Conservation (phyloP, 2,329 filamentous ascomycete species). For the Phyllosticta paracitricarpa region DNA sequence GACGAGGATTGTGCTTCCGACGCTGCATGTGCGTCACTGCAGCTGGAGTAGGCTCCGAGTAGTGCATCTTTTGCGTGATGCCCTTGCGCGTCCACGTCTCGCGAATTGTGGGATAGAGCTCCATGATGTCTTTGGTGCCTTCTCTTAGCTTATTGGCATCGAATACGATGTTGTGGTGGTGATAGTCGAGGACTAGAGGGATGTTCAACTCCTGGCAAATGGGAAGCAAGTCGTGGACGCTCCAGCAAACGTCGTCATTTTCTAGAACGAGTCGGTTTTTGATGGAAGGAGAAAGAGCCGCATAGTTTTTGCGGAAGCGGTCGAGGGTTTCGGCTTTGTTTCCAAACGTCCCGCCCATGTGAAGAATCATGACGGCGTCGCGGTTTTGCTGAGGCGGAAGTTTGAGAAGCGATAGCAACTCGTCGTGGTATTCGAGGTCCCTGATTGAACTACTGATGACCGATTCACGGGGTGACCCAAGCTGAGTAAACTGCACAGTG, state of each 20-base stretch:
- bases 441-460: conserved; percentile 70
- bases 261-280: conserved; percentile 80
- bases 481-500: conserved; percentile 62
- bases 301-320: conserved; percentile 69
- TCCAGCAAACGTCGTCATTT: conserved; percentile 89
- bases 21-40: conserved; percentile 70
- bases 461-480: conserved; percentile 69
- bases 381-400: conserved; percentile 68
- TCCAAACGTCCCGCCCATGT: conserved; percentile 85
- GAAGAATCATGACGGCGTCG: conserved; percentile 88
- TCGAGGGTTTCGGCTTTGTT: conserved; percentile 72
- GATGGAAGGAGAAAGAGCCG: conserved; percentile 53
- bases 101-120: conserved; percentile 64
- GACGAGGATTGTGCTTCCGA: conserved; percentile 75
- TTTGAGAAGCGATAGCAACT: conserved; percentile 67
- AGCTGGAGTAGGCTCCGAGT: conserved; percentile 69
- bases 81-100: conserved; percentile 75
- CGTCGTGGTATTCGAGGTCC: conserved; percentile 80
- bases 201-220: conserved; percentile 92
- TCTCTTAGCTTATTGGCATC: conserved; percentile 64
- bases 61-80: conserved; percentile 95
- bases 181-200: conserved; percentile 82
- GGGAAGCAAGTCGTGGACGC: conserved; percentile 82
- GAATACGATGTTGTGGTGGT: conserved; percentile 93
- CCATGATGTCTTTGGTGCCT: conserved; percentile 71